Evolutionary conservation across 2,329 filamentous ascomycete species (phyloP).

Genomic region (Beauveria scarabaeidicola): DNA sequence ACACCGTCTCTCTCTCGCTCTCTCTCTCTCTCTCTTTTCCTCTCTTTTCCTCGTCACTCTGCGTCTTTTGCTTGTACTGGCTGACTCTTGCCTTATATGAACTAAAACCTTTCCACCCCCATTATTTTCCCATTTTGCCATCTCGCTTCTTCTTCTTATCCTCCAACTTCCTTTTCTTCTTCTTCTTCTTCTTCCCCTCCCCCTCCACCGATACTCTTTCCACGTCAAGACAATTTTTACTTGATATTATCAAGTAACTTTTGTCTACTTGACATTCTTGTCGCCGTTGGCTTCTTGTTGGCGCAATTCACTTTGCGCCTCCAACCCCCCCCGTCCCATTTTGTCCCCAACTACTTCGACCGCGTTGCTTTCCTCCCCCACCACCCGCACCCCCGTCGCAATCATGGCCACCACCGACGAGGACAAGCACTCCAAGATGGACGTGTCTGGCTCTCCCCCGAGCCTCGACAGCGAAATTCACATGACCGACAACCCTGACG

Average conservation of each 20-base stretch:
- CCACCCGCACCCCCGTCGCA: not conserved
- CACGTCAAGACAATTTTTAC: not conserved
- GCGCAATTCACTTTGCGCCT: conserved; percentile 7
- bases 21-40: not conserved
- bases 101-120: not conserved
- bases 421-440: conserved; percentile 17
- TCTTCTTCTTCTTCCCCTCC: not conserved
- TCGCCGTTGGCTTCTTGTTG: not conserved
- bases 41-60: not conserved
- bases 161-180: not conserved
- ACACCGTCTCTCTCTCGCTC: not conserved
- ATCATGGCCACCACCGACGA: conserved; percentile 11
- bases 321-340: not conserved
- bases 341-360: not conserved
- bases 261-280: not conserved
- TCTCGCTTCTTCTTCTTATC: not conserved
- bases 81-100: conserved; percentile 1
- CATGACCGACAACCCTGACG: conserved; percentile 26
- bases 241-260: not conserved
- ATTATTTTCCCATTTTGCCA: not conserved
- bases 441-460: conserved; percentile 17
- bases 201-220: not conserved
- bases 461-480: conserved; percentile 19
- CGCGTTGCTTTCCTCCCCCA: not conserved
- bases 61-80: not conserved